Evolutionary conservation across 2,329 filamentous ascomycete species (phyloP).

Genomic region (Dothideomycetes sp.): DNA sequence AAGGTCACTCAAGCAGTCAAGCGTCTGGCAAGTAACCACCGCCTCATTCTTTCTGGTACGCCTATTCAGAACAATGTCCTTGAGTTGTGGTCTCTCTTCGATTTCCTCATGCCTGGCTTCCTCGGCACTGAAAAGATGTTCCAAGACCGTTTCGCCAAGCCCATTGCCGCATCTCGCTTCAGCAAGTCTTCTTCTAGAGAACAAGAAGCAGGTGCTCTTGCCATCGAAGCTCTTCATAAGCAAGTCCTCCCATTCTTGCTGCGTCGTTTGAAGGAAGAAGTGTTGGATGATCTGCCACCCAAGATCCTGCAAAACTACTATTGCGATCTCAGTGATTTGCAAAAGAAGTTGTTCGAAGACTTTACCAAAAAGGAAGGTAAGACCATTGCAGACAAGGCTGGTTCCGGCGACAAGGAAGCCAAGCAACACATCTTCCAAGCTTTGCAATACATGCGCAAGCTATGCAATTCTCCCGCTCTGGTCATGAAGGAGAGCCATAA

Average conservation of each 20-base stretch:
- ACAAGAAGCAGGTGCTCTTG: conserved; percentile 90
- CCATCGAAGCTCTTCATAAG: conserved; percentile 97
- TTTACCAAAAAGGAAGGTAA: conserved; percentile 91
- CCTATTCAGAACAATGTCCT: conserved; percentile 97
- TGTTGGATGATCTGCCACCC: conserved; percentile 87
- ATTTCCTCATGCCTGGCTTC: conserved; percentile 98
- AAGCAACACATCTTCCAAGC: conserved; percentile 99
- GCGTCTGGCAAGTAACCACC: conserved; percentile 79
- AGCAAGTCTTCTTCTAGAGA: conserved; percentile 97
- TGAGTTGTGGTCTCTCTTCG: conserved; percentile 94
- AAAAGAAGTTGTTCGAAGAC: conserved; percentile 91
- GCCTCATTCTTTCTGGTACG: conserved; percentile 90
- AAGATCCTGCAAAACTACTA: conserved; percentile 99
- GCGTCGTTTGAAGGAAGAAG: conserved; percentile 93
- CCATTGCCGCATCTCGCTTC: conserved; percentile 86
- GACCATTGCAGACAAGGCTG: conserved; percentile 74
- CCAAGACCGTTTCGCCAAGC: conserved; percentile 86
- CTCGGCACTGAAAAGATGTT: conserved; percentile 95
- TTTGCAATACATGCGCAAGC: conserved; percentile 97
- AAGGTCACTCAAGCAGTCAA: conserved; percentile 95
- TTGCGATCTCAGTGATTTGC: conserved; percentile 90
- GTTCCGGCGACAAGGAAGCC: conserved; percentile 77
- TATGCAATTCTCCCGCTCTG: conserved; percentile 93
- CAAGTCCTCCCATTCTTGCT: conserved; percentile 95
- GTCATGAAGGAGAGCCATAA: conserved; percentile 93